phyloP scores from a whole-genome alignment of 352 stramenopile species.

The Phytophthora tentaculata region DNA sequence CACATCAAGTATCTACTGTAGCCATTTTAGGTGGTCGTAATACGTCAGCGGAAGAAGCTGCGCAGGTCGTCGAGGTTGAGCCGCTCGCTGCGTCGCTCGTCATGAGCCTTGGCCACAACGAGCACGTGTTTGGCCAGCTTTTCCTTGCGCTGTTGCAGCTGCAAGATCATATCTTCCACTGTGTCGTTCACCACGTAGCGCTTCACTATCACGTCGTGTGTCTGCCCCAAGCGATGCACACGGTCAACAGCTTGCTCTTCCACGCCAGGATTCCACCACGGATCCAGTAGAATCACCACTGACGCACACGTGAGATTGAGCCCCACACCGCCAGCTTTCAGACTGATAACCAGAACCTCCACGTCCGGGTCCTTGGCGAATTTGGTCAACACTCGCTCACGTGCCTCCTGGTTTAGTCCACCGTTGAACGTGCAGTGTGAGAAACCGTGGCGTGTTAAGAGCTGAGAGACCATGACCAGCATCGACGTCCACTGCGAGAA shows the following conservation, averaged over 20 bases:
- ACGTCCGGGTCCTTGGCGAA: slow-evolving; percentile 67
- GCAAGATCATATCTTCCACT: slow-evolving; percentile 93
- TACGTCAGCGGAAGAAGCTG: slow-evolving; percentile 59
- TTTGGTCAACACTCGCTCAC: slow-evolving; percentile 68
- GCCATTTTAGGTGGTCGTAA: slow-evolving; percentile 13
- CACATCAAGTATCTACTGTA: slow-evolving; percentile 8
- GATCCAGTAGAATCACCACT: slow-evolving; percentile 90
- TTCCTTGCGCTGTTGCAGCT: slow-evolving; percentile 91
- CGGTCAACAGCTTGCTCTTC: slow-evolving; percentile 96
- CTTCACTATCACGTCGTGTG: slow-evolving; percentile 86
- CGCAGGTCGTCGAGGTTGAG: slow-evolving; percentile 77
- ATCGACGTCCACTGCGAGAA: slow-evolving; percentile 93
- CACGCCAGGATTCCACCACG: slow-evolving; percentile 95
- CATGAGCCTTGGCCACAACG: slow-evolving; percentile 46
- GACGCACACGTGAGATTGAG: slow-evolving; percentile 92
- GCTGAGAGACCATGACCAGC: slow-evolving; percentile 79
- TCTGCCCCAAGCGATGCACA: slow-evolving; percentile 90
- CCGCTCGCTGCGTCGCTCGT: slow-evolving; percentile 46
- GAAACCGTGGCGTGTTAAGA: slow-evolving; percentile 61
- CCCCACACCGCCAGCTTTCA: slow-evolving; percentile 90
- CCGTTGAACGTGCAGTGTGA: slow-evolving; percentile 78
- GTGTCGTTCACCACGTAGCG: slow-evolving; percentile 90
- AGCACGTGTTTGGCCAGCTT: slow-evolving; percentile 87
- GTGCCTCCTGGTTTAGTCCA: slow-evolving; percentile 65
- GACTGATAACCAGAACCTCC: slow-evolving; percentile 87